Conservation (phyloP, 1,284 basidiomycete genomes). For the Mycosarcoma maydis region DNA sequence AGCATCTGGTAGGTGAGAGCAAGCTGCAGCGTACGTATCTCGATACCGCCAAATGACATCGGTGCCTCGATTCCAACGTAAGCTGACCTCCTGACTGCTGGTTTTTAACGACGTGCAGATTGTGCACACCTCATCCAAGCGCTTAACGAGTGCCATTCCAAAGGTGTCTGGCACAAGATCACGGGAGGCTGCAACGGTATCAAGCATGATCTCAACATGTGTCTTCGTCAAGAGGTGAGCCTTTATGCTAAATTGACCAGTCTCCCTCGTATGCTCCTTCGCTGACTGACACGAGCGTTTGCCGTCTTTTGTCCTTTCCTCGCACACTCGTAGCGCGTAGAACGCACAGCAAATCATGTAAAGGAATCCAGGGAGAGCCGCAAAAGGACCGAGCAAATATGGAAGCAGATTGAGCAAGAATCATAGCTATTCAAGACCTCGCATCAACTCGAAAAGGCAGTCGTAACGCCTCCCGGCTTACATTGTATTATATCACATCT, state of each 20-base stretch:
- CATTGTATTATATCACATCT: slow-evolving; percentile 10
- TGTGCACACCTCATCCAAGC: slow-evolving; percentile 52
- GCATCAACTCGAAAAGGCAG: neutral
- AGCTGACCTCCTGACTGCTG: too few relatives aligned
- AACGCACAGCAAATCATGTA: slow-evolving; percentile 38
- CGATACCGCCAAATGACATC: neutral
- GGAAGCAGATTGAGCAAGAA: slow-evolving; percentile 48
- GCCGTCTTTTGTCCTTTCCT: neutral
- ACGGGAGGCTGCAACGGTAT: slow-evolving; percentile 55
- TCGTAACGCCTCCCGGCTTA: neutral
- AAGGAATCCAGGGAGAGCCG: slow-evolving; percentile 31
- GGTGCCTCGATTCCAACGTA: too few relatives aligned
- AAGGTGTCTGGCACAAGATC: slow-evolving; percentile 44
- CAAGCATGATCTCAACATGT: slow-evolving; percentile 55
- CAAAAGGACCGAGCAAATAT: slow-evolving; percentile 46
- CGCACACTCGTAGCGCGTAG: slow-evolving; percentile 18
- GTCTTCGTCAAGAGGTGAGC: slow-evolving; percentile 52
- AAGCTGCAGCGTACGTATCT: slow-evolving; percentile 42
- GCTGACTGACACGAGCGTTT: too few relatives aligned
- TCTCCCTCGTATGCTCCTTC: too few relatives aligned
- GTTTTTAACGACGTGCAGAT: too few relatives aligned
- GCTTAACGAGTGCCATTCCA: slow-evolving; percentile 50
- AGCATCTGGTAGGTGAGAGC: slow-evolving; percentile 50
- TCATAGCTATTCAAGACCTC: slow-evolving; percentile 2
- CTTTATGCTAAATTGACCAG: neutral